phyloP scores from a whole-genome alignment of 164 flowering plant species.

The Berberis thunbergii region DNA sequence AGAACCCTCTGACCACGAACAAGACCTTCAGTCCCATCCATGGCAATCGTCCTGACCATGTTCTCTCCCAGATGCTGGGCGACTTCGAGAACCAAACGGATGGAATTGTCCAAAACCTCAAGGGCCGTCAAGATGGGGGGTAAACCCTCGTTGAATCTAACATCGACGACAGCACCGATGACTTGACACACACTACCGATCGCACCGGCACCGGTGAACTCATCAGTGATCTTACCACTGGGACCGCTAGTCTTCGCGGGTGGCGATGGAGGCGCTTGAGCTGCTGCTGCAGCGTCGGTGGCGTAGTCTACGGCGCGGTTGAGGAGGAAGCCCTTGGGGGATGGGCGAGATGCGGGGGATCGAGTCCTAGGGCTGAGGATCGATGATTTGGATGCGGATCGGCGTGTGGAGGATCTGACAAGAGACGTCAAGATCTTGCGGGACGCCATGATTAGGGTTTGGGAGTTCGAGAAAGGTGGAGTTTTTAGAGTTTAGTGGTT shows the following conservation, averaged over 20 bases:
- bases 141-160: slow-evolving; percentile 19
- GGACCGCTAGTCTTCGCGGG: neutral
- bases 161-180: slow-evolving; percentile 42
- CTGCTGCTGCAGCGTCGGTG: slow-evolving; percentile 40
- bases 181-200: slow-evolving; percentile 33
- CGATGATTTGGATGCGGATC: slow-evolving; percentile 16
- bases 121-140: slow-evolving; percentile 33
- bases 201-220: slow-evolving; percentile 34
- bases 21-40: slow-evolving; percentile 47
- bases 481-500: too few species aligned
- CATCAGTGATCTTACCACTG: slow-evolving; percentile 34
- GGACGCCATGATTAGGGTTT: slow-evolving; percentile 29
- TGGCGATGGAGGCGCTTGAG: slow-evolving; percentile 14
- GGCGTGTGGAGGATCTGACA: slow-evolving; percentile 18
- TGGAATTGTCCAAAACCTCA: slow-evolving; percentile 25
- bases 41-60: slow-evolving; percentile 40
- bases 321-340: slow-evolving; percentile 16
- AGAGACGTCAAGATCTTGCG: slow-evolving; percentile 26
- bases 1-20: slow-evolving; percentile 43
- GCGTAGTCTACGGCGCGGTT: slow-evolving; percentile 22
- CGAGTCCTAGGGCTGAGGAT: slow-evolving; percentile 13
- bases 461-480: neutral
- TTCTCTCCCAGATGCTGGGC: slow-evolving; percentile 43
- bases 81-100: slow-evolving; percentile 35
- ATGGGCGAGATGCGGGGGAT: slow-evolving; percentile 19